phyloP scores from a whole-genome alignment of 345 rosid species.

The Cochlearia excelsa region DNA sequence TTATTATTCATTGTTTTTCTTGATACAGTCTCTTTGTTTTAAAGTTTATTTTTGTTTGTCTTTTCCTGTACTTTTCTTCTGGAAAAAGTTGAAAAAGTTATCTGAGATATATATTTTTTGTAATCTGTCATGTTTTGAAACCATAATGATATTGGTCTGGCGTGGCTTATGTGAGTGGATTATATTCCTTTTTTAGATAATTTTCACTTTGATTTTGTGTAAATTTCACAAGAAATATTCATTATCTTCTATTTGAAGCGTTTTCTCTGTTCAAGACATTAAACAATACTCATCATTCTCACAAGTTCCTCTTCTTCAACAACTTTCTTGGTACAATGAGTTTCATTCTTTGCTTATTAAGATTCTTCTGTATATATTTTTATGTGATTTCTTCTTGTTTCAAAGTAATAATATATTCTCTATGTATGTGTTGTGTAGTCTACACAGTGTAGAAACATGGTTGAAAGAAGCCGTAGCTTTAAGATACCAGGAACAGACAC shows the following conservation, averaged over 20 bases:
- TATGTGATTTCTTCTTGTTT: too few relatives aligned
- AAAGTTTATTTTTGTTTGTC: background rate
- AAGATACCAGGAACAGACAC: conserved; percentile 39
- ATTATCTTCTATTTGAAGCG: background rate
- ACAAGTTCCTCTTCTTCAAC: conserved; percentile 5
- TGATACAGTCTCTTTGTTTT: background rate
- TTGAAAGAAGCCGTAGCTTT: conserved; percentile 38
- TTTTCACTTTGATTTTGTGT: background rate
- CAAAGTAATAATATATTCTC: too few relatives aligned
- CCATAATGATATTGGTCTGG: conserved; percentile 24
- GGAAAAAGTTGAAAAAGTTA: conserved; percentile 19
- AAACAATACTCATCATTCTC: background rate
- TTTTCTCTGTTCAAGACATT: too few relatives aligned
- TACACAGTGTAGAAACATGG: conserved; percentile 38
- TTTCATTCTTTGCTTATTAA: conserved; percentile 8
- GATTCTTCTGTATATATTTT: background rate
- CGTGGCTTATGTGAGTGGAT: conserved; percentile 21
- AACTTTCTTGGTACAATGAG: conserved; percentile 9
- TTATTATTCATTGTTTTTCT: background rate
- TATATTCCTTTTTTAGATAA: conserved; percentile 17
- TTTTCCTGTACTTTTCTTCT: background rate
- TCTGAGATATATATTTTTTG: conserved; percentile 11
- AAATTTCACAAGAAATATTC: conserved; percentile 2
- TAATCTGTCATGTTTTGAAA: conserved; percentile 6
- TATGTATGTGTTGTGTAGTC: too few relatives aligned